Evolutionary conservation across 129 eudicot genomes (phyloP).

Genomic region (Erigeron canadensis): DNA sequence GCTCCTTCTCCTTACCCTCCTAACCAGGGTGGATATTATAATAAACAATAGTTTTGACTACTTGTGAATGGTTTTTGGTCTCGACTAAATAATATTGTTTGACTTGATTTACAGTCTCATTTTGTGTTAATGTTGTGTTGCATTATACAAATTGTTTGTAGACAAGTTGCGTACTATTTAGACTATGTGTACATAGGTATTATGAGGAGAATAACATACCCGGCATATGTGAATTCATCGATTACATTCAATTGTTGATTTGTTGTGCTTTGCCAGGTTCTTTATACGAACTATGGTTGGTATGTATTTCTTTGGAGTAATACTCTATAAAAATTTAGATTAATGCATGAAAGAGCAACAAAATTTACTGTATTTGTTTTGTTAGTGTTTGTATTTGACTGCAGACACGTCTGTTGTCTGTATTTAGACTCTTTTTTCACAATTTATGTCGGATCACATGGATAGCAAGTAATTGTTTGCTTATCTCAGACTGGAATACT

Average conservation of each 20-base stretch:
- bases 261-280: neutral
- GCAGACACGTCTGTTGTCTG: no score
- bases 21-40: constrained; percentile 80
- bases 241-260: constrained; percentile 6
- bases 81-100: constrained; percentile 18
- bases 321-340: neutral
- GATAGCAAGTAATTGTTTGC: no score
- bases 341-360: no score
- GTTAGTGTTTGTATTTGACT: no score
- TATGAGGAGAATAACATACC: neutral
- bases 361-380: no score
- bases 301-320: no score
- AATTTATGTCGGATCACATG: no score
- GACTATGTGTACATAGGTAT: constrained; percentile 28
- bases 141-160: constrained; percentile 2
- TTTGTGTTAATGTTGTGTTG: neutral
- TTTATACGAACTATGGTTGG: neutral
- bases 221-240: neutral
- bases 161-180: constrained; percentile 10
- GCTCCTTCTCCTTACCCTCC: constrained; percentile 74
- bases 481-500: no score
- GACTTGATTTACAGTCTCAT: constrained; percentile 5
- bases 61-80: constrained; percentile 8
- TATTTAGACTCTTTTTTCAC: no score
- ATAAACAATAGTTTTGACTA: constrained; percentile 46